Percentiles rank a stretch among this genome's conserved stretches.
These are phyloP conservation scores for Botrytis fabae DNA, from an alignment of 2,329 filamentous ascomycete genomes.

Conservation along the genomic window DNA sequence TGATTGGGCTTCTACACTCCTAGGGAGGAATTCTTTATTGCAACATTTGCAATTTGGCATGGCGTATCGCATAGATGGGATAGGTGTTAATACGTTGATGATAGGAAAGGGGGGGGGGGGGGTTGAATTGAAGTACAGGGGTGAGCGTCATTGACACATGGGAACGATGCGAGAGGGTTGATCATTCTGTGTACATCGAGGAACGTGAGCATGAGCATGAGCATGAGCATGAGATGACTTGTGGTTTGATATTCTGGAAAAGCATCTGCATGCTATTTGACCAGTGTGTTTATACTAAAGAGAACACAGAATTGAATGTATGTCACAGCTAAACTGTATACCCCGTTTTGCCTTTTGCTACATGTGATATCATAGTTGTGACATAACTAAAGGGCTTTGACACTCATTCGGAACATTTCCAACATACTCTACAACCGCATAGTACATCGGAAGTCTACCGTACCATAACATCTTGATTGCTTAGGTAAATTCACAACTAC, in stretches of 20 bases:
- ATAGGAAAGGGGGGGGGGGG: not conserved
- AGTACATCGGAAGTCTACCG: not conserved
- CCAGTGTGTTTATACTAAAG: not conserved
- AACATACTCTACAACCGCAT: not conserved
- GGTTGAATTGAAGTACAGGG: not conserved
- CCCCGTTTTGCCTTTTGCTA: not conserved
- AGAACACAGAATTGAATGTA: not conserved
- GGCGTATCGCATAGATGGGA: conserved; percentile 9
- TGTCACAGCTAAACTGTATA: not conserved
- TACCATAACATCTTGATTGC: not conserved
- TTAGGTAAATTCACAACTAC: too few relatives aligned
- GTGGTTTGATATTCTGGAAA: not conserved
- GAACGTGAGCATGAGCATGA: not conserved
- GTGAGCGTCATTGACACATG: conserved; percentile 8
- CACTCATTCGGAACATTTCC: not conserved
- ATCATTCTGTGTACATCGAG: not conserved
- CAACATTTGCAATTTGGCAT: conserved; percentile 6
- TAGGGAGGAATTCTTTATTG: not conserved
- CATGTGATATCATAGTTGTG: not conserved
- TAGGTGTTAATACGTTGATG: not conserved
- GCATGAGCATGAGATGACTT: not conserved
- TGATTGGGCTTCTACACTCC: not conserved
- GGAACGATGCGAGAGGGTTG: not conserved
- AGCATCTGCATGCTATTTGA: not conserved
- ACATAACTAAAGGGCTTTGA: not conserved